Base-by-base conservation (phyloP, 108 stramenopile genomes). In the Skeletonema tropicum region DNA sequence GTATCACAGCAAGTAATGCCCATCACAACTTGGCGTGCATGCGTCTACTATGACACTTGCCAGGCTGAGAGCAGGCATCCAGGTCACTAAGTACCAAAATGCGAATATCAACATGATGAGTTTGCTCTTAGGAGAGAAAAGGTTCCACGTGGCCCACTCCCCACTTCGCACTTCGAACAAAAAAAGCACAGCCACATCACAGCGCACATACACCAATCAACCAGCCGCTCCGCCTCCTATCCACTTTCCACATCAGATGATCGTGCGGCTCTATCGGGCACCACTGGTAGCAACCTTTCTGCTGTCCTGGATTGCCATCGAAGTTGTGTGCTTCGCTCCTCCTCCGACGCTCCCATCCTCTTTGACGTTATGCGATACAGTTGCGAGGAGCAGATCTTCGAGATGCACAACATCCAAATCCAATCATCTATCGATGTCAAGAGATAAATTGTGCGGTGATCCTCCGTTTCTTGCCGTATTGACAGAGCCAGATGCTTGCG, bases 401-500 rank as follows among this genome's bases (percentile, higher is more conserved):
- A 45, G 15, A n/a, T 45, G 14, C 26, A 29, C 26, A 29, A 29
- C 26, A 29, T 29, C 3, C 42, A 45, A 45, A 45, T 45, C 42
- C 14, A 42, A 15, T 45, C 42, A 45, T 45, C 42, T 45, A 45
- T 45, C 14, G 4, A 45, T 45, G 42, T 45, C 42, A 45, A 45
- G 15, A 45, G 15, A 45, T n/a, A 45, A 45, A 45, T 45, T 52
- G 26, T 81, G 80, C 69, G 68, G 68, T 36, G 65, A 70, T 21
- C 73, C 79, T 8, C 90, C 90, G 7, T 84, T 76, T 65, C 65
- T 93, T 31, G 92, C 90, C 41, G 12, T 94, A 31, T 79, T 94
- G n/a, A 94, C 93, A 13, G 93, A 92, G 60, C 80, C 85, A 14
- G 84, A 90, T 74, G 89, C 89, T 39, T 92, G 90, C 74, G 74